These are phyloP conservation scores for Cladophialophora psammophila DNA, from an alignment of 2,329 filamentous ascomycete species.

Conservation along the genomic window DNA sequence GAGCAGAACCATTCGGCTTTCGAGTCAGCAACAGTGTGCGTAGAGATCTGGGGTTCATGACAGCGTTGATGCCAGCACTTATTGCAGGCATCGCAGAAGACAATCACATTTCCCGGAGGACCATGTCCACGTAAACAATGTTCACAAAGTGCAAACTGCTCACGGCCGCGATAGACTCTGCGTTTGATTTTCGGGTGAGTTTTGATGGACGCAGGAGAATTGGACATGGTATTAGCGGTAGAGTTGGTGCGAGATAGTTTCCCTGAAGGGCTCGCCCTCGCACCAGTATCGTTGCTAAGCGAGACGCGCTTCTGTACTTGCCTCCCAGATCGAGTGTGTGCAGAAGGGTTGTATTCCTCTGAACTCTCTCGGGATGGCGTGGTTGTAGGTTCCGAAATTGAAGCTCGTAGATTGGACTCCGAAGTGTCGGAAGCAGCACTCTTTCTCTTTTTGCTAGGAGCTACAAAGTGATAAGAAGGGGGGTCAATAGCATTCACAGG, in stretches of 20 bases:
- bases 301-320: conserved; percentile 70
- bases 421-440: conserved; percentile 23
- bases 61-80: conserved; percentile 82
- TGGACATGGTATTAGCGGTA: conserved; percentile 27
- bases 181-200: conserved; percentile 63
- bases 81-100: conserved; percentile 85
- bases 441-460: conserved; percentile 32
- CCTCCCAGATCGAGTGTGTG: conserved; percentile 77
- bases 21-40: conserved; percentile 70
- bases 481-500: conserved; percentile 10
- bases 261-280: conserved; percentile 37
- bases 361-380: conserved; percentile 51
- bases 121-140: conserved; percentile 76
- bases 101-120: conserved; percentile 77
- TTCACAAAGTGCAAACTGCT: conserved; percentile 66
- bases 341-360: conserved; percentile 58
- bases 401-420: conserved; percentile 18
- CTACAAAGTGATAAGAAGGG: not conserved
- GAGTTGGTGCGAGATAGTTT: conserved; percentile 25
- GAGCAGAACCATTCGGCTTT: conserved; percentile 76
- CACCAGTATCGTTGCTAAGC: conserved; percentile 62
- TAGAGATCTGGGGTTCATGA: conserved; percentile 76
- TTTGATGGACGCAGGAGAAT: conserved; percentile 35
- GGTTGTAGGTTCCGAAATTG: conserved; percentile 20
- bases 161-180: conserved; percentile 58